Evolutionary conservation across 2,329 filamentous ascomycete genomes (phyloP).

Genomic region (Coccinonectria pachysandricola): DNA sequence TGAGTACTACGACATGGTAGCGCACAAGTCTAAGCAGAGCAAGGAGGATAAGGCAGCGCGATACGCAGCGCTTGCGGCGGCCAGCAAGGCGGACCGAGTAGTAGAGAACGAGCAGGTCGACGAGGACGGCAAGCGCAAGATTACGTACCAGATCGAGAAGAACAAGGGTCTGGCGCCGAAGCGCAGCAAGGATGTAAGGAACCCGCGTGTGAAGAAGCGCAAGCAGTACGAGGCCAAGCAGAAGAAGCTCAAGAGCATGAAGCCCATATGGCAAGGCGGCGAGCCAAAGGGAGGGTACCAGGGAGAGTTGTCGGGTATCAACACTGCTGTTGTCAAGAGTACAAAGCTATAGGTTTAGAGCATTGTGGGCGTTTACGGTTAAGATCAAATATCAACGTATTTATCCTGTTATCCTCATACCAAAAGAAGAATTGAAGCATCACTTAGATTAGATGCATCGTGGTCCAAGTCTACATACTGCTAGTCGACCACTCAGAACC

Average conservation of each 20-base stretch:
- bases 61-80: slow-evolving; percentile 45
- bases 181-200: slow-evolving; percentile 87
- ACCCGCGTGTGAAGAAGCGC: slow-evolving; percentile 95
- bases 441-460: too few species aligned
- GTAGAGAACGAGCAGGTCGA: slow-evolving; percentile 61
- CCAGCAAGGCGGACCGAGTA: slow-evolving; percentile 53
- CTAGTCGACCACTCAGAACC: too few species aligned
- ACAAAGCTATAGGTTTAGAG: slow-evolving; percentile 59
- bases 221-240: slow-evolving; percentile 93
- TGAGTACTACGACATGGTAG: slow-evolving; percentile 86
- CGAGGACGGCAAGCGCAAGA: slow-evolving; percentile 80
- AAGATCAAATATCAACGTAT: too few species aligned
- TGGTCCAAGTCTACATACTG: too few species aligned
- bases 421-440: too few species aligned
- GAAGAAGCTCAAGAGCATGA: slow-evolving; percentile 89
- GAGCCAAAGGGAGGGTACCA: slow-evolving; percentile 77
- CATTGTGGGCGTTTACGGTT: too few species aligned
- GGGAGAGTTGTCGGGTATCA: slow-evolving; percentile 92
- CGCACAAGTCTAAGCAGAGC: slow-evolving; percentile 58
- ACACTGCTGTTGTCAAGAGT: slow-evolving; percentile 86
- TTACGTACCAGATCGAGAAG: slow-evolving; percentile 90
- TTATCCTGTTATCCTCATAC: too few species aligned
- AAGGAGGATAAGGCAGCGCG: slow-evolving; percentile 59
- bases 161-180: slow-evolving; percentile 90
- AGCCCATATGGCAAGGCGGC: slow-evolving; percentile 75